Evolutionary conservation across 345 rosid genomes (phyloP).

Genomic region (Aegle marmelos): DNA sequence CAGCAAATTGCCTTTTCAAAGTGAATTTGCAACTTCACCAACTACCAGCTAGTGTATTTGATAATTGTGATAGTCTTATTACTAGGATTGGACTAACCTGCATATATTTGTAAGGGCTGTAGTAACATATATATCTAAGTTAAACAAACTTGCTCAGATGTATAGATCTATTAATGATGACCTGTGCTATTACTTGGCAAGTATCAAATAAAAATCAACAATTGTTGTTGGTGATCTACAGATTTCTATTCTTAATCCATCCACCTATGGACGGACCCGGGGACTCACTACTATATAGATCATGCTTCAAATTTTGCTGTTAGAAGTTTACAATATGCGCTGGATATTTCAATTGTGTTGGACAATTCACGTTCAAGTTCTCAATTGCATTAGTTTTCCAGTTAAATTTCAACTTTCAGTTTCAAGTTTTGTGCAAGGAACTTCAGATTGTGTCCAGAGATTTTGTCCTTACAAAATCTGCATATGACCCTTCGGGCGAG

Average conservation of each 20-base stretch:
- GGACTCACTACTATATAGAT: not conserved
- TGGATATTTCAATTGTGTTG: not conserved
- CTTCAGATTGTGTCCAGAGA: not conserved
- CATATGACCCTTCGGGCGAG: not conserved
- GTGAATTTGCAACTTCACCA: not conserved
- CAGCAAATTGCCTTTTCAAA: not conserved
- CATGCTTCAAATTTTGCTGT: not conserved
- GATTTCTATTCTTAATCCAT: not conserved
- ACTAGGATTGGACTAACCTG: not conserved
- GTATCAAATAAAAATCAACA: not conserved
- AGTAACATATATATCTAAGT: too few relatives aligned
- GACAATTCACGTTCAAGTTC: not conserved
- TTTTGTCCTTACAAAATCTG: not conserved
- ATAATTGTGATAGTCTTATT: not conserved
- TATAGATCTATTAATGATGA: not conserved
- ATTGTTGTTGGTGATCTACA: not conserved
- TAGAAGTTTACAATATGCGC: not conserved
- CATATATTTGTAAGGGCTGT: not conserved
- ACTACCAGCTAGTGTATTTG: not conserved
- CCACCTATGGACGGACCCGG: not conserved
- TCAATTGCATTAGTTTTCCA: not conserved
- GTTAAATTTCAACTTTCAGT: too few relatives aligned
- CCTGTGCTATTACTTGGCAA: not conserved
- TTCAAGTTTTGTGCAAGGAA: too few relatives aligned
- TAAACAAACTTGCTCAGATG: not conserved